Evolutionary conservation across 208 protist species (phyloP), one percentile per base, ranked within the genome.

Genomic region (Plasmodiophora brassicae): DNA sequence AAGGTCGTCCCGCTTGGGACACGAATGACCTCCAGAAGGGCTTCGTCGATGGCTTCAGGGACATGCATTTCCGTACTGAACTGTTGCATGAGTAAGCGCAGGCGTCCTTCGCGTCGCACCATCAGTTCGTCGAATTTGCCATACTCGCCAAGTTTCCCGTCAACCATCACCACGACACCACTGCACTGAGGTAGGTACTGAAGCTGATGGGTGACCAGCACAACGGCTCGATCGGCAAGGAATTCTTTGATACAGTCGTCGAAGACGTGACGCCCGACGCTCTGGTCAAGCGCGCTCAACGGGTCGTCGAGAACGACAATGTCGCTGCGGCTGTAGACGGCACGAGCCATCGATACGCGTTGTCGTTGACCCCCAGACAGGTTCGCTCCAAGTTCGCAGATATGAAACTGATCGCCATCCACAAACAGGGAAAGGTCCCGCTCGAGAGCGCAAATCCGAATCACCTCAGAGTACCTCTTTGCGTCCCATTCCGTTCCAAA

Each of bases 281-380:
- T 36, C 35, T 83, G 53, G 71, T 92, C 90, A 43, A 92, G 88
- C 72, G 90, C 90, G 39, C 78, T 89, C 1, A 92, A 85, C 10
- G 92, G 89, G 65, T 95, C 94, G 87, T 95, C 94, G n/a, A 95
- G 87, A 1, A 95, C 86, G 54, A 91, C 92, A 32, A 96, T 53
- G 54, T 95, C 91, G 1, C 71, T 65, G 44, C 85, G 50, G 1
- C 65, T 45, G 87, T 94, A 94, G 14, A 90, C 92, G n/a, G 87
- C 53, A 20, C 87, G 28, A 10, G 87, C 87, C 35, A 89, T 38
- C 28, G 53, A 86, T 35, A 89, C 60, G 1, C 87, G 57, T 28
- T 85, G 60, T n/a, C 45, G 8, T 28, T 89, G 87, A 46, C 87
- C 87, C n/a, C 87, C 87, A 46, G 28, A 53, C 36, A 89, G 87